Conservation (phyloP, 805 yeast species). For the Candida boleticola region DNA sequence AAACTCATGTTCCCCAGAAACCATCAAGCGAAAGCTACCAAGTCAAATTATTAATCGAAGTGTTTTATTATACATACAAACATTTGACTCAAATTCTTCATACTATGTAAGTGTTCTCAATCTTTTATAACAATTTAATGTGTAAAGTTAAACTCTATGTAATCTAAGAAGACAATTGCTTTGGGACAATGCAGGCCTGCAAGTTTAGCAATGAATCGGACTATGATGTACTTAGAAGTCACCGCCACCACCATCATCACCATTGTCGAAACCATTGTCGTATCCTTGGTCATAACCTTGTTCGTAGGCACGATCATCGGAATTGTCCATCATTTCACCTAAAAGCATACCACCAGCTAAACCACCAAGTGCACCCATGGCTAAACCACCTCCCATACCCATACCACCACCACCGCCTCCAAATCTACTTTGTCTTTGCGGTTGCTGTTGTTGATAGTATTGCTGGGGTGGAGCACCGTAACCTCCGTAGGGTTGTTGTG, state of each 20-base stretch:
- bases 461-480: constrained; percentile 26
- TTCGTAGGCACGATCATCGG: constrained; percentile 27
- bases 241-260: constrained; percentile 20
- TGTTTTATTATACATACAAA: too few relatives aligned
- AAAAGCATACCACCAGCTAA: constrained; percentile 59
- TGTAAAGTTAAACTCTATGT: too few relatives aligned
- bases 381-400: constrained; percentile 56
- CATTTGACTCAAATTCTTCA: too few relatives aligned
- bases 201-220: too few relatives aligned
- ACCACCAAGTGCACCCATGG: constrained; percentile 51
- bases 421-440: constrained; percentile 26
- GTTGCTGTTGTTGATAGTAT: constrained; percentile 24
- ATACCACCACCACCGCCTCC: constrained; percentile 41
- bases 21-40: too few relatives aligned
- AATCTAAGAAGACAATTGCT: too few relatives aligned
- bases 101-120: too few relatives aligned
- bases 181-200: too few relatives aligned
- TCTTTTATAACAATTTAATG: too few relatives aligned
- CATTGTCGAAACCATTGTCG: constrained; percentile 24
- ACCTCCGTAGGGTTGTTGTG: constrained; percentile 26
- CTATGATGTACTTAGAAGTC: too few relatives aligned
- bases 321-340: constrained; percentile 40
- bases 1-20: too few relatives aligned
- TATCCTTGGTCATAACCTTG: constrained; percentile 33
- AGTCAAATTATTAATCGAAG: too few relatives aligned